phyloP scores from a whole-genome alignment of 1,284 basidiomycete genomes.

The Inonotus obliquus region DNA sequence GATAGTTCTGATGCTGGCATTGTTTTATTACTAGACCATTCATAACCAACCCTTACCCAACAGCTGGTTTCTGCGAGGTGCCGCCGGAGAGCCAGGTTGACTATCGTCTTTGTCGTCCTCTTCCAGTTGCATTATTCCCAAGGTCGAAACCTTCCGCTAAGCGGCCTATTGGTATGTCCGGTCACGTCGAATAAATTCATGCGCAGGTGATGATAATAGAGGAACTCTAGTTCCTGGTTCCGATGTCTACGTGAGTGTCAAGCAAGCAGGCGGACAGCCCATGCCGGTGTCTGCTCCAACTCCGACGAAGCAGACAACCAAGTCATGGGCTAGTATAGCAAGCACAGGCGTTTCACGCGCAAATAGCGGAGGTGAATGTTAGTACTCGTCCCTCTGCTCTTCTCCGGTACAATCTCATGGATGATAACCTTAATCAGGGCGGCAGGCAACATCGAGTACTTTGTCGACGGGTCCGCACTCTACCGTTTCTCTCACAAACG shows the following conservation, averaged over 20 bases:
- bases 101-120: slow-evolving; percentile 50
- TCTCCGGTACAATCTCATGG: neutral
- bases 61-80: slow-evolving; percentile 44
- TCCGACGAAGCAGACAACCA: neutral
- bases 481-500: neutral
- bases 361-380: neutral
- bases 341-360: neutral
- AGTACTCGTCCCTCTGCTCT: neutral
- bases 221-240: slow-evolving; percentile 13
- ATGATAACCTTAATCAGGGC: neutral
- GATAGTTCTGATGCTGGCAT: neutral
- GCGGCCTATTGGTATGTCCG: slow-evolving; percentile 4
- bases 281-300: neutral
- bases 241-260: slow-evolving; percentile 5
- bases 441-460: neutral
- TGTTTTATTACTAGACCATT: slow-evolving; percentile 27
- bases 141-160: slow-evolving; percentile 10
- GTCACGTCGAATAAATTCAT: neutral
- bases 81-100: slow-evolving; percentile 53
- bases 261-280: neutral
- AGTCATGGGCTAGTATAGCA: slow-evolving; percentile 1
- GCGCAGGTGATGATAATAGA: neutral
- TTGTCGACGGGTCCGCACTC: slow-evolving; percentile 4
- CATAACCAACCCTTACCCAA: slow-evolving; percentile 50
- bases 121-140: slow-evolving; percentile 34